Conservation (phyloP, 2,329 filamentous ascomycete species). For the Diaporthe sp. region DNA sequence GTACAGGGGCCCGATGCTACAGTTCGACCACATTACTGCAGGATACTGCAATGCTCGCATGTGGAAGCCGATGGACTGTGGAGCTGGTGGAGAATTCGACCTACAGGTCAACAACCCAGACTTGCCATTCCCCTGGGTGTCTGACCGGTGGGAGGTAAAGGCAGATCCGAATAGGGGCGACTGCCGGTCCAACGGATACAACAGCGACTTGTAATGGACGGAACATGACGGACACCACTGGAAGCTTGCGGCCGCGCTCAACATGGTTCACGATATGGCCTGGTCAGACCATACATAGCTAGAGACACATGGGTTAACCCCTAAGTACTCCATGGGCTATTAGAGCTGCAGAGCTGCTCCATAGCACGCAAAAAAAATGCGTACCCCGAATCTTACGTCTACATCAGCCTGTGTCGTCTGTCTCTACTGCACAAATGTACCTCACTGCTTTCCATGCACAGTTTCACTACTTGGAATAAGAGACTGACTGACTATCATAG, state of each 20-base stretch:
- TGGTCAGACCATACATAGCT: too few relatives aligned
- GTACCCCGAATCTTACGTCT: too few relatives aligned
- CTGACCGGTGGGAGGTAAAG: background rate
- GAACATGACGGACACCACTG: too few relatives aligned
- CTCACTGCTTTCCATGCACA: too few relatives aligned
- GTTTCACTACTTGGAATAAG: too few relatives aligned
- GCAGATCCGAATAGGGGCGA: background rate
- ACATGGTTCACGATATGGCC: background rate
- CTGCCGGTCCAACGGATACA: background rate
- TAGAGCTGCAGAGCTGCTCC: background rate
- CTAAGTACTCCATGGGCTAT: too few relatives aligned
- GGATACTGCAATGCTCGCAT: background rate
- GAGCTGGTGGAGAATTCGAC: background rate
- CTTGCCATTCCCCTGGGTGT: background rate
- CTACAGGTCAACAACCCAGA: background rate
- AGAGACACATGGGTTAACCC: background rate
- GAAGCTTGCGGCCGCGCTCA: background rate
- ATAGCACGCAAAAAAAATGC: background rate
- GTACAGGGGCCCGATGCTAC: background rate
- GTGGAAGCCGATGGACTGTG: background rate
- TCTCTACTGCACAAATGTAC: too few relatives aligned
- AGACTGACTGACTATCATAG: too few relatives aligned
- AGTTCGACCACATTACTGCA: background rate
- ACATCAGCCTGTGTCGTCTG: too few relatives aligned
- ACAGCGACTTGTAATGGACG: background rate